Evolutionary conservation across 1,139 yeast genomes (phyloP).

Genomic region (Saccharomyces pastorianus): DNA sequence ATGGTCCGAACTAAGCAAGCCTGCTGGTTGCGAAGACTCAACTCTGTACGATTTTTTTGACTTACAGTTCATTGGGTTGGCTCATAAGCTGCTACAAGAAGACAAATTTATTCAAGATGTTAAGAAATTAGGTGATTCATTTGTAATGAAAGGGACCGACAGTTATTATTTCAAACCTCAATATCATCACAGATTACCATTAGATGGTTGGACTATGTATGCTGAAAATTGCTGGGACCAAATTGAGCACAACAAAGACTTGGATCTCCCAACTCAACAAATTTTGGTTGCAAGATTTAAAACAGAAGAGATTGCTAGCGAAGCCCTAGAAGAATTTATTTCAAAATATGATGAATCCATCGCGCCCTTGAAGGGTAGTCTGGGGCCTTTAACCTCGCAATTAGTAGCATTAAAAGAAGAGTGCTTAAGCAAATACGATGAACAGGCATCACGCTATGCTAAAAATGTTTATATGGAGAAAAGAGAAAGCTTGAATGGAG

Average conservation of each 20-base stretch:
- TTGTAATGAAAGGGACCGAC: slow-evolving; percentile 23
- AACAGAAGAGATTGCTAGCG: slow-evolving; percentile 72
- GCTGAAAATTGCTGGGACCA: slow-evolving; percentile 92
- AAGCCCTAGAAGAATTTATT: slow-evolving; percentile 24
- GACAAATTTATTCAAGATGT: slow-evolving; percentile 64
- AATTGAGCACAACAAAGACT: slow-evolving; percentile 83
- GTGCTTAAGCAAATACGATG: slow-evolving; percentile 50
- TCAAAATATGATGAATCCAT: slow-evolving; percentile 17
- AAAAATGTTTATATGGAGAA: slow-evolving; percentile 57
- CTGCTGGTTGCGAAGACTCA: slow-evolving; percentile 48
- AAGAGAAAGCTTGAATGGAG: slow-evolving; percentile 40
- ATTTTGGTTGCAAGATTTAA: slow-evolving; percentile 88
- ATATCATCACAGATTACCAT: slow-evolving; percentile 80
- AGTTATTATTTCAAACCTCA: slow-evolving; percentile 50
- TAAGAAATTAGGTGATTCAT: slow-evolving; percentile 51
- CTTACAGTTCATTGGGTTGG: slow-evolving; percentile 67
- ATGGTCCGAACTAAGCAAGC: slow-evolving; percentile 75
- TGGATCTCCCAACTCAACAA: slow-evolving; percentile 95
- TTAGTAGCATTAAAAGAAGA: slow-evolving; percentile 39
- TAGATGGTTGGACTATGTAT: slow-evolving; percentile 94
- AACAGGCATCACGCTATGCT: slow-evolving; percentile 66
- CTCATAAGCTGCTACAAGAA: slow-evolving; percentile 78
- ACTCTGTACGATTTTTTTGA: slow-evolving; percentile 74
- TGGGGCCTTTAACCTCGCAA: slow-evolving; percentile 36
- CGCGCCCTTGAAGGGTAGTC: slow-evolving; percentile 24